These are phyloP conservation scores for Boletus vinaceobasis DNA, from an alignment of 768 basidiomycete genomes.

Conservation along the genomic window DNA sequence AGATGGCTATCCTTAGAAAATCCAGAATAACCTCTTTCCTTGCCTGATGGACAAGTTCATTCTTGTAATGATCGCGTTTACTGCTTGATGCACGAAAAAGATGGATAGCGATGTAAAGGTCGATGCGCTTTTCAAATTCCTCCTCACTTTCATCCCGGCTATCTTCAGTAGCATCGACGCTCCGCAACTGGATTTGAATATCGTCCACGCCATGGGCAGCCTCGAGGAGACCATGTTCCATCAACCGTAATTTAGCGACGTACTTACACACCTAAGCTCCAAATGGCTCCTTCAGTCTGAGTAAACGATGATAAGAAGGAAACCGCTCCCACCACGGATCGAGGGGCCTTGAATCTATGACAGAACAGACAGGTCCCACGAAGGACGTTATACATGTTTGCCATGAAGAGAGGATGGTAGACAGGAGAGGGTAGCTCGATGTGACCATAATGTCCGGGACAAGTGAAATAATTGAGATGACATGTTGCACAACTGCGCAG, in stretches of 20 bases:
- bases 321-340: slow-evolving; percentile 55
- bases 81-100: slow-evolving; percentile 43
- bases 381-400: slow-evolving; percentile 81
- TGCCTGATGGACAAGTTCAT: slow-evolving; percentile 80
- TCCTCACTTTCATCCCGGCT: slow-evolving; percentile 55
- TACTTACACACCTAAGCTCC: slow-evolving; percentile 69
- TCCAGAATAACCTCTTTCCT: slow-evolving; percentile 80
- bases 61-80: slow-evolving; percentile 85
- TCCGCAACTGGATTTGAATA: slow-evolving; percentile 43
- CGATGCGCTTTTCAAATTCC: slow-evolving; percentile 60
- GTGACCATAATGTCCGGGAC: slow-evolving; percentile 98
- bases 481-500: slow-evolving; percentile 84
- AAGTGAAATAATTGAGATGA: slow-evolving; percentile 86
- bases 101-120: slow-evolving; percentile 61
- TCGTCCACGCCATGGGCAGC: slow-evolving; percentile 77
- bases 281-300: slow-evolving; percentile 8
- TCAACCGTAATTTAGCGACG: slow-evolving; percentile 77
- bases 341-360: slow-evolving; percentile 81
- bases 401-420: slow-evolving; percentile 95
- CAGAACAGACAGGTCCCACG: slow-evolving; percentile 91
- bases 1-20: slow-evolving; percentile 66
- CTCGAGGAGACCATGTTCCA: slow-evolving; percentile 86
- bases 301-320: slow-evolving; percentile 10
- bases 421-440: slow-evolving; percentile 95
- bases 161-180: slow-evolving; percentile 35